Evolutionary conservation across 2,329 filamentous ascomycete genomes (phyloP).

Genomic region (Claviceps citrina): DNA sequence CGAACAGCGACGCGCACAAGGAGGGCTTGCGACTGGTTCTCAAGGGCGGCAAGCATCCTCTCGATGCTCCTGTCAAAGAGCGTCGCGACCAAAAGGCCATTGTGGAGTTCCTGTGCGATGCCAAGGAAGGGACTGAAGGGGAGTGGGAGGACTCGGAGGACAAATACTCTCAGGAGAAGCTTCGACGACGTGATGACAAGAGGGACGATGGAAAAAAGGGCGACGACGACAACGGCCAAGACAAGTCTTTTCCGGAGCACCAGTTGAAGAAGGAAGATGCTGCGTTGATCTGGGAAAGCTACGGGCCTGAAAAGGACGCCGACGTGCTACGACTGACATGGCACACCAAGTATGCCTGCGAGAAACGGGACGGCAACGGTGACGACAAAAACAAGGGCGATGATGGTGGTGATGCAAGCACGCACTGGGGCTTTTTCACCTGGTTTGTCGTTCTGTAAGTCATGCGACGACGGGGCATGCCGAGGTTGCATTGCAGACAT

Average conservation of each 20-base stretch:
- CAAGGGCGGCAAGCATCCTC: constrained; percentile 38
- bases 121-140: constrained; percentile 56
- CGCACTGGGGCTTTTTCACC: constrained; percentile 87
- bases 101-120: constrained; percentile 74
- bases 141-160: constrained; percentile 41
- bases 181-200: constrained; percentile 1
- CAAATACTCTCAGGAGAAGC: constrained; percentile 5
- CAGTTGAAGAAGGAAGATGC: constrained; percentile 40
- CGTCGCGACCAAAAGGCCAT: constrained; percentile 55
- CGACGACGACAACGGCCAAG: constrained; percentile 18
- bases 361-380: constrained; percentile 31
- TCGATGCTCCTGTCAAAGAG: constrained; percentile 34
- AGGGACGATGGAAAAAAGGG: constrained; percentile 22
- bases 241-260: constrained; percentile 29
- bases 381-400: constrained; percentile 15
- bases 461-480: neutral
- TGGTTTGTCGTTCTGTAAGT: constrained; percentile 90
- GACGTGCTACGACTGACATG: constrained; percentile 62
- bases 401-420: constrained; percentile 29
- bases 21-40: constrained; percentile 61
- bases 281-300: constrained; percentile 64
- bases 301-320: constrained; percentile 42
- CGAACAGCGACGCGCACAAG: constrained; percentile 47
- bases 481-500: too few relatives aligned
- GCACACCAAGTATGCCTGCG: constrained; percentile 78